Base-by-base conservation (phyloP, 1,284 basidiomycete genomes). In the Cerioporus squamosus region DNA sequence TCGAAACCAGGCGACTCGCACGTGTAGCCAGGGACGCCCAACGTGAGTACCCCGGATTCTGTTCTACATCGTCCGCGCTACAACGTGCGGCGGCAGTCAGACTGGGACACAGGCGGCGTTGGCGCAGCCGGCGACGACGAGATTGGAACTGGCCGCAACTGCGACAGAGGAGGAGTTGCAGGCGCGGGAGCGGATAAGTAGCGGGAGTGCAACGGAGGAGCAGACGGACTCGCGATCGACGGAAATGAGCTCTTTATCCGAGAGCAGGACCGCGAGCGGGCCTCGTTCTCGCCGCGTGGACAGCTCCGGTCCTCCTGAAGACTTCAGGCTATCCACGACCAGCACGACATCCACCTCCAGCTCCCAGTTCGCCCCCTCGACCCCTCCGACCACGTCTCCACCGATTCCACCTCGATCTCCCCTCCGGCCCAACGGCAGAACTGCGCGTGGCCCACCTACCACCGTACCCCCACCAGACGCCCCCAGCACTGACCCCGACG, bases 241-340 rank as follows among this genome's bases (percentile, higher is more conserved):
- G 67, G 67, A 68, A 61, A 68, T 68, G 67, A 65, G 39, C 55
- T 60, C 61, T 63, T 61, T 64, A 63, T 66, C 65, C 63, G 61
- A 63, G 60, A 62, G 60, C 56, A 51, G 55, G 31, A 63, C 64
- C 62, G 51, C 61, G 57, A 64, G 55, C 52, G 67, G 62, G 65
- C 71, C 73, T 73, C 72, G 66, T 72, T 74, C 74, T 65, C 58
- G 66, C 72, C 72, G 70, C 72, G 72, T 74, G 73, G 69, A 55
- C 66, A 39, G 51, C 58, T 60, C 65, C 48, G 55, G 57, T 29
- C 51, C 64, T 33, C 59, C 64, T 61, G 68, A 70, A 60, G 66
- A 61, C 61, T 66, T 66, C 57, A 65, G 55, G 49, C 61, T 63
- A 49, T 60, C 62, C 55, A 60, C 59, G 29, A 36, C 54, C 51